These are phyloP conservation scores for Tetradesmus obliquus DNA, from an alignment of 139 green algal species.

Conservation along the genomic window DNA sequence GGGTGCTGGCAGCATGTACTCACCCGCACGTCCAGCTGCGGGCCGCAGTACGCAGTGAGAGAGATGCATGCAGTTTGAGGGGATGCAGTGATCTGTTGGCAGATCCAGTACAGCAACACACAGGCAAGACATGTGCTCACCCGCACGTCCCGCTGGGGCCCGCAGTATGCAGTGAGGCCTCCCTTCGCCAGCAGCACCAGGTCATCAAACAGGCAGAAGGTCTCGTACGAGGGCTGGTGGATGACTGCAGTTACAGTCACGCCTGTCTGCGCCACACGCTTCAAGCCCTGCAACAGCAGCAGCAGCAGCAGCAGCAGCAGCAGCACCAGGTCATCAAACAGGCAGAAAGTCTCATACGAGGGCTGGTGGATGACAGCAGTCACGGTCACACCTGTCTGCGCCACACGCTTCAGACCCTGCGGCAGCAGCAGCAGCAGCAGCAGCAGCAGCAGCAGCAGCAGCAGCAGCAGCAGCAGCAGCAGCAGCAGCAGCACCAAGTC, in stretches of 20 bases:
- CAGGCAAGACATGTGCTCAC: background rate
- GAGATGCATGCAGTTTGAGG: too few relatives aligned
- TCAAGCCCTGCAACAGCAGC: conserved; percentile 38
- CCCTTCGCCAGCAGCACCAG: conserved; percentile 80
- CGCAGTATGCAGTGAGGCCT: conserved; percentile 69
- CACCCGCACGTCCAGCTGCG: background rate
- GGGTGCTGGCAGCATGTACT: background rate
- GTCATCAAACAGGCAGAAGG: conserved; percentile 68
- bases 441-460: too few relatives aligned
- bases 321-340: conserved; percentile 44
- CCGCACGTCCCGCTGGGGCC: conserved; percentile 32
- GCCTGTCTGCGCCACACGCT: conserved; percentile 52
- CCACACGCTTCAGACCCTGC: conserved; percentile 53
- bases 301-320: too few relatives aligned
- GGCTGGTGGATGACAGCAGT: conserved; percentile 88
- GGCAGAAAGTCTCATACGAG: conserved; percentile 76
- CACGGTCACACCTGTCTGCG: conserved; percentile 62
- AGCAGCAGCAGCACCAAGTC: background rate
- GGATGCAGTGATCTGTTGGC: too few relatives aligned
- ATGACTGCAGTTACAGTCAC: conserved; percentile 80
- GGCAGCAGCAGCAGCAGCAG: background rate
- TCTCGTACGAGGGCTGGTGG: conserved; percentile 86
- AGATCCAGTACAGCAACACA: too few relatives aligned
- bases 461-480: too few relatives aligned
- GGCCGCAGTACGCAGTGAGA: conserved; percentile 68